Base-by-base conservation (phyloP, 768 basidiomycete genomes). In the Dendrothele bispora region DNA sequence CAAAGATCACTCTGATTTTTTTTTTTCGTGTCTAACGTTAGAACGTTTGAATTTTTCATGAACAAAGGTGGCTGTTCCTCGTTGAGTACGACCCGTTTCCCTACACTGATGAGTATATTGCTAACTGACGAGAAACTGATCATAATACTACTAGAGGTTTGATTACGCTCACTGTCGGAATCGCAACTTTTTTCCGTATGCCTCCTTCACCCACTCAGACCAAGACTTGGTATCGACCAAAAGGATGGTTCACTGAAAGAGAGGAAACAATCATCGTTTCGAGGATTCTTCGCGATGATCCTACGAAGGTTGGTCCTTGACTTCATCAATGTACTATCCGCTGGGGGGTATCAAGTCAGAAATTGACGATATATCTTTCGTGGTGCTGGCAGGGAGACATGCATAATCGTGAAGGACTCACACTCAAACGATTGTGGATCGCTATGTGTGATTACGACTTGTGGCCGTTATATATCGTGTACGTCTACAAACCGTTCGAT, bases 391-490 rank as follows among this genome's bases (percentile, higher is more conserved):
- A 79, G 75, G 77, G 77, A 1, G 81, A 83, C 48, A 84, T 86
- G 85, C 83, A 84, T 62, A 86, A 86, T 51, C 78, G 85, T 34
- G 77, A 87, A 62, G 81, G 77, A 0, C 56, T 86, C 11, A 69
- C 75, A 0, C 28, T 72, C 5, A 70, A 67, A 54, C 68, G 75
- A 5, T 58, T 84, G 4, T 84, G 79, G 76, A 64, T 61, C 6
- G 78, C 82, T 0, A 42, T 83, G 6, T 74, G 71, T 29, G 84
- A 86, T 57, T 85, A 77, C 46, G 82, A 84, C 55, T 61, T 85
- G 8, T 86, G 83, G 83, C 84, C 84, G 0, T 39, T 86, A 18
- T 86, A 87, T 57, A 68, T 82, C 24, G 61, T 82, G 72, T 42
- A 17, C 14, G 39, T n/a, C n/a, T n/a, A n/a, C n/a, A 25, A 37